Base-by-base conservation (phyloP, 116 monocot genomes). In the Cymodocea nodosa region DNA sequence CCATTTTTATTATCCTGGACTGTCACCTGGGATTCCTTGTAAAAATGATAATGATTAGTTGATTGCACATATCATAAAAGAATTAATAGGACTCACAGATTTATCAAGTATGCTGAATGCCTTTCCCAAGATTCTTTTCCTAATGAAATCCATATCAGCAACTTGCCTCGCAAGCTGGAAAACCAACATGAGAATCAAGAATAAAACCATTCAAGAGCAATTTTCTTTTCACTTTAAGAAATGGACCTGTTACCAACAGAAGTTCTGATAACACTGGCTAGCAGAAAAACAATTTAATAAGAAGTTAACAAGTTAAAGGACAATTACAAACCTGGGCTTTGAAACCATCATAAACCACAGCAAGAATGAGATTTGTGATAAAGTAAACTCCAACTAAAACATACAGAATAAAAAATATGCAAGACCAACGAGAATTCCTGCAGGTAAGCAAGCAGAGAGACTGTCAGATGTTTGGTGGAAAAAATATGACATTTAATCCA, bases 341-440 rank as follows among this genome's bases (percentile, higher is more conserved):
- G 70, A 98, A 98, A 77, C 98, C 86, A 70, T 98, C 89, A 78
- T 92, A 98, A 50, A 98, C 87, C 72, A 98, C 89, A 15, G 98
- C 98, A 84, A 98, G 98, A 77, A 98, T 83, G 72, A 98, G 86
- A 78, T 92, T 92, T 48, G 98, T 98, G 60, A 98, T 67, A 59
- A 98, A 98, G 81, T 89, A 98, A 68, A 98, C 92, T 23, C 82
- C 98, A 68, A 98, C 73, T 55, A 98, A 79, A 66, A 86, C 87
- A 76, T 92, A 98, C 23, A 98, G 57, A 82, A 98, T 70, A 74
- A 98, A 92, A 70, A 98, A 98, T 35, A 98, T 63, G 63, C 77
- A 82, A 60, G 84, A 86, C 98, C 82, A 98, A 23, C 98, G 88
- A 50, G 98, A 98, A 8, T 22, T 81, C 86, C 98, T 98, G 91